Evolutionary conservation across 108 stramenopile species (phyloP), one percentile per base, ranked within the genome.

Genomic region (Discostella stelligeroides): DNA sequence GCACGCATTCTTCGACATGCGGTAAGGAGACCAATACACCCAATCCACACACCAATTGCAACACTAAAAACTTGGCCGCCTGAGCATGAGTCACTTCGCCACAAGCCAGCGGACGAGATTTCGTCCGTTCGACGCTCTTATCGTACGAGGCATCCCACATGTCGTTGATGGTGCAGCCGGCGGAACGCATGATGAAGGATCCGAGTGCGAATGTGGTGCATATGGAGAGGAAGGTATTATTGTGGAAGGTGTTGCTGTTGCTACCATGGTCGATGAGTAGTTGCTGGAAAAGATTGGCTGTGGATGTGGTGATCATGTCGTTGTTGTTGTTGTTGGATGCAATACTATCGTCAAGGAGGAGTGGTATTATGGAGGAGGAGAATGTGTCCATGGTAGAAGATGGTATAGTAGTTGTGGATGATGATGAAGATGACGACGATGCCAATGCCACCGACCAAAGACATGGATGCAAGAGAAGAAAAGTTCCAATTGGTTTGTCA

Each of bases 91-190:
- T 79, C 13, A 99, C 13, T 18, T 66, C 79, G 3, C 96, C 96
- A 1, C 78, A 53, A 0, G 99, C 97, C 62, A 99, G 72, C 0
- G 99, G 99, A 15, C 99, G 85, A 40, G 58, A 62, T 27, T 75
- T 82, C 7, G 99, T 99, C 8, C 99, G 84, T 23, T 68, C 69
- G 13, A 99, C 99, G 15, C 81, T 40, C 9, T 59, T 66, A 70
- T 99, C 99, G 59, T 96, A 72, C 37, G 98, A 88, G 50, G 70
- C 54, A 85, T 99, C 99, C 97, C 97, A 98, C 76, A 99, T 86
- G 75, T 99, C 99, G 72, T 99, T 99, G 62, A 99, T 97, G 41
- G 96, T 98, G 82, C 99, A 99, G 11, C 99, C 97, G 20, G 95
- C 95, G 17, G 94, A 89, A 13, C 96, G 82, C 99, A 99, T 98